Base-by-base conservation (phyloP, 1,284 basidiomycete genomes). In the Termitomyces sp. region DNA sequence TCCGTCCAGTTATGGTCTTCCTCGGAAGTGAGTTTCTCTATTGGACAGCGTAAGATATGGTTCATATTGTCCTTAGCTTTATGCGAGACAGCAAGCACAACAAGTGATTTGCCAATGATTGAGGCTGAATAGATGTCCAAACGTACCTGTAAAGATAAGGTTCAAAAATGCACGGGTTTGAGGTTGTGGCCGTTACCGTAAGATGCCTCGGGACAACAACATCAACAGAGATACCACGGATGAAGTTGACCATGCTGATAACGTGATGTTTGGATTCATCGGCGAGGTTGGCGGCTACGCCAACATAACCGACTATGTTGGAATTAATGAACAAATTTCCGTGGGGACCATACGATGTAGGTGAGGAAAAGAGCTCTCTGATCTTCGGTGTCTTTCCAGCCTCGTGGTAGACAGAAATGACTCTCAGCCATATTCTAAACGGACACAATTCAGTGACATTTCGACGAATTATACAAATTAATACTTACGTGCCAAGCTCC, bases 41-140 rank as follows among this genome's bases (percentile, higher is more conserved):
- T 14, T 1, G 55, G 44, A 14, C 31, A 47, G 18, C 49, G 45
- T 11, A 49, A 42, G 14, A 57, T 14, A 5, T 37, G 30, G 24
- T 48, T 41, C 5, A 9, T 14, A 1, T 24, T 24, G 21, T 5
- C 21, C 3, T 24, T 24, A 2, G 3, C 5, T 5, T 24, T 5
- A 24, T 24, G 21, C 3, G 5, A 2, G 26, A 30, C 28, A 44
- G 3, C 11, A 10, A 39, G 9, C 38, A 30, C 3, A 16, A 30
- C 28, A 8, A 53, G 46, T 8, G 33, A 35, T 18, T 16, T 39
- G 9, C 54, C 9, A 24, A 52, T 16, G 9, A 47, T n/a, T 10
- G 46, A 47, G 35, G 19, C 13, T 9, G 26, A 47, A 9, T 26
- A 43, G 13, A 48, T 21, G 41, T 10, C 3, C 14, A 16, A 0